Evolutionary conservation across 2,329 filamentous ascomycete genomes (phyloP).

Genomic region (Colletotrichum coccodes): DNA sequence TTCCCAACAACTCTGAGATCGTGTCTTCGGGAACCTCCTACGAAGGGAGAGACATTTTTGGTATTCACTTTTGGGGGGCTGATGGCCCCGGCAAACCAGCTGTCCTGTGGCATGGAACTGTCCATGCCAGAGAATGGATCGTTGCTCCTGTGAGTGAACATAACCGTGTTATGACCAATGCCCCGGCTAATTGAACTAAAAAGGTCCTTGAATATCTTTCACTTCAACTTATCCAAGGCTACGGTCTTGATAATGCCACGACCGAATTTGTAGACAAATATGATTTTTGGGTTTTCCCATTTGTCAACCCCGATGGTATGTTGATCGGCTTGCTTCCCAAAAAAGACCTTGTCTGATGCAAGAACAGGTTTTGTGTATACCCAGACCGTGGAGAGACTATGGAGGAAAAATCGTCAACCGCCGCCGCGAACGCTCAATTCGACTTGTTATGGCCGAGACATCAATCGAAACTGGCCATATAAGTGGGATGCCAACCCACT

Average conservation of each 20-base stretch:
- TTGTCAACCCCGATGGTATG: slow-evolving; percentile 58
- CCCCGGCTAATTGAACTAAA: too few species aligned
- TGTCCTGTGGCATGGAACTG: slow-evolving; percentile 61
- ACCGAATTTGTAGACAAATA: slow-evolving; percentile 61
- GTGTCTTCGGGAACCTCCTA: slow-evolving; percentile 56
- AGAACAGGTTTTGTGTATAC: slow-evolving; percentile 55
- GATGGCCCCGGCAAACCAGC: slow-evolving; percentile 55
- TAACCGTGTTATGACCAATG: too few species aligned
- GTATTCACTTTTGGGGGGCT: slow-evolving; percentile 60
- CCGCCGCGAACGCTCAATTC: slow-evolving; percentile 37
- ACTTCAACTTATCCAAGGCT: slow-evolving; percentile 54
- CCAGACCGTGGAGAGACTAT: slow-evolving; percentile 55
- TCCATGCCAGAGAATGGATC: slow-evolving; percentile 66
- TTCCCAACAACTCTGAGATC: slow-evolving; percentile 57
- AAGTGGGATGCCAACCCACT: slow-evolving; percentile 54
- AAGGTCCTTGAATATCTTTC: slow-evolving; percentile 57
- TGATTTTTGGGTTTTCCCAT: slow-evolving; percentile 64
- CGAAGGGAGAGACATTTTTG: slow-evolving; percentile 65
- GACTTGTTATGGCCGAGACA: slow-evolving; percentile 58
- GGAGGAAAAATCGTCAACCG: slow-evolving; percentile 62
- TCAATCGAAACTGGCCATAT: slow-evolving; percentile 65
- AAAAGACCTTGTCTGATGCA: background rate
- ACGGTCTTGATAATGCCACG: slow-evolving; percentile 47
- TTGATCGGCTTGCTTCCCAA: too few species aligned
- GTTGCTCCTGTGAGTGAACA: slow-evolving; percentile 59